Evolutionary conservation across 176 grass and related monocot genomes (phyloP).

Genomic region (Hyparrhenia diplandra): DNA sequence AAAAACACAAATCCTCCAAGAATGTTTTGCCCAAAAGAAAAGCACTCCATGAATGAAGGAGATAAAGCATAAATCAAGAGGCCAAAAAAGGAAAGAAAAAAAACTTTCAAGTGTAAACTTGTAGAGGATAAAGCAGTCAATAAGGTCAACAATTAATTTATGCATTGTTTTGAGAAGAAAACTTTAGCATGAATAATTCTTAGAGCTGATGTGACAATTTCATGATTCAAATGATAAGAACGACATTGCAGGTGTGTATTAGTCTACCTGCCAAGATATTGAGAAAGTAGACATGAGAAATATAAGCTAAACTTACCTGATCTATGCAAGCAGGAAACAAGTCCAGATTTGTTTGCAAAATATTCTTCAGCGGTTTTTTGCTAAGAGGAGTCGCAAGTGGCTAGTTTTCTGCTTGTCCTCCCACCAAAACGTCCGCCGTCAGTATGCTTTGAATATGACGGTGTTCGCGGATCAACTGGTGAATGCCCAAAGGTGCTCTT

Average conservation of each 20-base stretch:
- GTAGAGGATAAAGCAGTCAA: not conserved
- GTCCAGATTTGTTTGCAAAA: constrained; percentile 91
- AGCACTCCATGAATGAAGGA: not conserved
- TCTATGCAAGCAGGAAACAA: constrained; percentile 95
- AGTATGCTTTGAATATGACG: constrained; percentile 79
- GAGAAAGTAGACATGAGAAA: not conserved
- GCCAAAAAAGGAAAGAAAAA: not conserved
- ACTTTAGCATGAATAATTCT: not conserved
- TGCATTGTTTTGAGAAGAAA: constrained; percentile 12
- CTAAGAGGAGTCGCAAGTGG: constrained; percentile 80
- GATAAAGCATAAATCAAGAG: not conserved
- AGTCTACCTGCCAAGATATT: constrained; percentile 1
- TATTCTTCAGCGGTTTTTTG: constrained; percentile 90
- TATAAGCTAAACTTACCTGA: constrained; percentile 53
- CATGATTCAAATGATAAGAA: not conserved
- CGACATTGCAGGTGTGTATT: not conserved
- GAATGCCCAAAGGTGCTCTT: constrained; percentile 82
- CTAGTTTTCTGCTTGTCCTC: constrained; percentile 77
- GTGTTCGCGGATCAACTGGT: constrained; percentile 80
- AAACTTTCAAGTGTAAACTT: not conserved
- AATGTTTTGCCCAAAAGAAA: not conserved
- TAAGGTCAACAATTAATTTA: constrained; percentile 5
- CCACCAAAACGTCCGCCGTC: constrained; percentile 70
- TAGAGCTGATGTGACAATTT: constrained; percentile 13
- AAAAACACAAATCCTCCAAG: not conserved